Evolutionary conservation across 345 rosid genomes (phyloP).

Genomic region (Populus nigra): DNA sequence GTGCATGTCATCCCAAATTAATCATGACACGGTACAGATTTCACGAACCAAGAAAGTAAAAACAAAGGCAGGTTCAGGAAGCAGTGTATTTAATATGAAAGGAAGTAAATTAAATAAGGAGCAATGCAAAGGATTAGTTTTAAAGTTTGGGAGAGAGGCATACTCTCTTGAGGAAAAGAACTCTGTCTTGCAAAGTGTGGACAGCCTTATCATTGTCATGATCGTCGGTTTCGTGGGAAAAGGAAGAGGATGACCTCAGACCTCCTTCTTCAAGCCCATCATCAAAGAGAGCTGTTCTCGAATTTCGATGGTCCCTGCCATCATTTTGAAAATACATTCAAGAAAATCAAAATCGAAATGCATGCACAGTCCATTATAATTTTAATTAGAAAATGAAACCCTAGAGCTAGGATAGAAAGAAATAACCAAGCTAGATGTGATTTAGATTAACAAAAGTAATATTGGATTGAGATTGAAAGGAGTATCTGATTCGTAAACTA

Average conservation of each 20-base stretch:
- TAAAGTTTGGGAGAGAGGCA: conserved; percentile 10
- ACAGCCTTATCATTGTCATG: conserved; percentile 70
- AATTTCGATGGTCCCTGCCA: conserved; percentile 61
- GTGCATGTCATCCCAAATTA: background rate
- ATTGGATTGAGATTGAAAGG: background rate
- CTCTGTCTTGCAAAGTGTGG: conserved; percentile 66
- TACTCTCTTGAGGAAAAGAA: conserved; percentile 68
- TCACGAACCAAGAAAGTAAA: background rate
- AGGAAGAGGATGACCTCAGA: conserved; percentile 56
- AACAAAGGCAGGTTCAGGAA: too few species aligned
- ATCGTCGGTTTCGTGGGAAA: conserved; percentile 47
- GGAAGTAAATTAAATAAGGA: too few species aligned
- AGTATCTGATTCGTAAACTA: background rate
- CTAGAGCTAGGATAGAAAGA: background rate
- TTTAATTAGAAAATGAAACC: background rate
- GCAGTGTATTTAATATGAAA: too few species aligned
- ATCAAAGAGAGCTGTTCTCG: conserved; percentile 64
- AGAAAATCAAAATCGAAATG: background rate
- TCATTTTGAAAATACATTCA: background rate
- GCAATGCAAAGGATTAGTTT: too few species aligned
- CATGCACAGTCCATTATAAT: background rate
- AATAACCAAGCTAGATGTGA: background rate
- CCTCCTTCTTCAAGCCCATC: conserved; percentile 88
- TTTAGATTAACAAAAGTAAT: background rate
- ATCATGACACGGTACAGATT: background rate